A percentile compares a stretch with the other conserved stretches of the same genome.
These are phyloP conservation scores for Aplosporella prunicola DNA, from an alignment of 2,329 filamentous ascomycete genomes.

Conservation along the genomic window DNA sequence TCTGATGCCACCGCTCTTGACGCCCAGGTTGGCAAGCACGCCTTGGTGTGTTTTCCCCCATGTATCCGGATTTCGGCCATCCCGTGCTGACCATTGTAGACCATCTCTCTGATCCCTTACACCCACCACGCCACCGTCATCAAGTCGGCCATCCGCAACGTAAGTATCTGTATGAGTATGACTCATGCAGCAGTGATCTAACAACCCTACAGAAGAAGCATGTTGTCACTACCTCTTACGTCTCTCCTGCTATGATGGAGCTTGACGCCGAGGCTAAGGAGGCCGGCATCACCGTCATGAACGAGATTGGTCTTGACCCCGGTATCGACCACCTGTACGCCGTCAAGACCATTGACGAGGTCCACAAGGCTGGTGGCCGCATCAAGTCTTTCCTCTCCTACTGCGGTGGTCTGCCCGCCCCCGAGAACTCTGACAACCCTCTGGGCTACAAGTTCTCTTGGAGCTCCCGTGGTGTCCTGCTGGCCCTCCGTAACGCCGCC, in stretches of 20 bases:
- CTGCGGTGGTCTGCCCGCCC: slow-evolving; percentile 65
- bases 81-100: slow-evolving; percentile 11
- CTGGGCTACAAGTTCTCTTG: slow-evolving; percentile 86
- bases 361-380: slow-evolving; percentile 82
- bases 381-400: slow-evolving; percentile 72
- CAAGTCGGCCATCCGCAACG: slow-evolving; percentile 77
- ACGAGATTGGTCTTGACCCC: slow-evolving; percentile 77
- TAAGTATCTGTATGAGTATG: no score
- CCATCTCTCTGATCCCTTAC: slow-evolving; percentile 70
- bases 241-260: slow-evolving; percentile 86
- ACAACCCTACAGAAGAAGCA: slow-evolving; percentile 61
- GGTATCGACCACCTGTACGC: slow-evolving; percentile 72
- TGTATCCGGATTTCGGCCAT: background rate
- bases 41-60: slow-evolving; percentile 50
- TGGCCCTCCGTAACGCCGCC: slow-evolving; percentile 79
- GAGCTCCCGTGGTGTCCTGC: slow-evolving; percentile 70
- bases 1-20: slow-evolving; percentile 68
- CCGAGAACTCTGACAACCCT: slow-evolving; percentile 75
- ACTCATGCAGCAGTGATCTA: background rate
- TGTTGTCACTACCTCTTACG: slow-evolving; percentile 91
- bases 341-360: slow-evolving; percentile 76
- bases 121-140: slow-evolving; percentile 82
- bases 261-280: slow-evolving; percentile 75
- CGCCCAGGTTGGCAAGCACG: slow-evolving; percentile 66
- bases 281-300: slow-evolving; percentile 93